Conservation (phyloP, 129 eudicot species). For the Centaurea solstitialis region DNA sequence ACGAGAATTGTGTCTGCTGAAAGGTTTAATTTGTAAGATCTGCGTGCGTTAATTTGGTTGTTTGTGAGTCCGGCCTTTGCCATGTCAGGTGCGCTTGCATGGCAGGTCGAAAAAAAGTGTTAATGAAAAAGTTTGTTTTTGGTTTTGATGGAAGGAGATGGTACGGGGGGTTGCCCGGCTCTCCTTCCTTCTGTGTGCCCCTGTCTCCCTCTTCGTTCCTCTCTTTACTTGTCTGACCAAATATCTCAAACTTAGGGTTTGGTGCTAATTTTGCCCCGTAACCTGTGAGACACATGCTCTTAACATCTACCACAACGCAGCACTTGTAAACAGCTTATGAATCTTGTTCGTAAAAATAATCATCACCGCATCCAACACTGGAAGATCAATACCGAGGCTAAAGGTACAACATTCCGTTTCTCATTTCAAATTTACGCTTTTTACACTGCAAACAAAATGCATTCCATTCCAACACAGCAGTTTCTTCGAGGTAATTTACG, state of each 20-base stretch:
- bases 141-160: constrained; percentile 66
- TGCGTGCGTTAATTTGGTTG: constrained; percentile 18
- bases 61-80: constrained; percentile 75
- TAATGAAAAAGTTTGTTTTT: constrained; percentile 40
- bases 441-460: neutral
- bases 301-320: constrained; percentile 8
- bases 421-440: neutral
- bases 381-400: constrained; percentile 6
- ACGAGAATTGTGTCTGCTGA: neutral
- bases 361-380: neutral
- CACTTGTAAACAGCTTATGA: neutral
- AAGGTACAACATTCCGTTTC: constrained; percentile 20
- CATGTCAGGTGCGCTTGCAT: constrained; percentile 99
- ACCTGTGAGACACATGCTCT: neutral
- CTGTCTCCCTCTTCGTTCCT: neutral
- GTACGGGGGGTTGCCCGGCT: constrained; percentile 82
- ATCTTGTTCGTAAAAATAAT: neutral
- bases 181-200: constrained; percentile 57
- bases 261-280: neutral
- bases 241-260: neutral
- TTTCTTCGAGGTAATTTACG: neutral
- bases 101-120: constrained; percentile 71
- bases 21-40: constrained; percentile 28
- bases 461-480: neutral
- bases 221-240: neutral